A percentile compares a stretch with the other conserved stretches of the same genome.
These are phyloP conservation scores for Gossypium rotundifolium DNA, from an alignment of 345 rosid species.

Conservation along the genomic window DNA sequence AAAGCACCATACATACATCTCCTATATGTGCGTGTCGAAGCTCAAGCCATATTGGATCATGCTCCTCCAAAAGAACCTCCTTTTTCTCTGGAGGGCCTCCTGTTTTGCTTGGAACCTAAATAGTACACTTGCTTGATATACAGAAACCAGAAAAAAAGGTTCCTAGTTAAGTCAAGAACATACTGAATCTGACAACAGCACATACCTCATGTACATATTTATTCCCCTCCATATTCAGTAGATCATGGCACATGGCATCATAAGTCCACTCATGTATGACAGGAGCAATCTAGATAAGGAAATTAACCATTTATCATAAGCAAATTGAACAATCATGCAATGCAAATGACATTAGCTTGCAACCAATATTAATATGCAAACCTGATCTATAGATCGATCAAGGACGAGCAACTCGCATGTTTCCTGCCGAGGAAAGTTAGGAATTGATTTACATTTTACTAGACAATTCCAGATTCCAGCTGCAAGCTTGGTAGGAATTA, in stretches of 20 bases:
- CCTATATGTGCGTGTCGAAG: constrained; percentile 97
- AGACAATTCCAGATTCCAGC: constrained; percentile 96
- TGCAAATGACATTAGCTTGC: constrained; percentile 1
- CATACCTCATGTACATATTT: constrained; percentile 92
- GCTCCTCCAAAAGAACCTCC: constrained; percentile 96
- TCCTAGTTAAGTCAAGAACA: constrained; percentile 16
- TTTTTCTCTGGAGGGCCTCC: constrained; percentile 86
- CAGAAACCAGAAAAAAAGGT: constrained; percentile 26
- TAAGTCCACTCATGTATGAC: constrained; percentile 99
- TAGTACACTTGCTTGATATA: constrained; percentile 25
- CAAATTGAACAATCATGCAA: constrained; percentile 10
- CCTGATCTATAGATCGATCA: constrained; percentile 98
- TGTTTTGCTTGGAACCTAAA: constrained; percentile 74
- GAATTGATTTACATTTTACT: constrained; percentile 57
- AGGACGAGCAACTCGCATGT: constrained; percentile 93
- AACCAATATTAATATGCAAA: constrained; percentile 26
- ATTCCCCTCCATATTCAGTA: constrained; percentile 91
- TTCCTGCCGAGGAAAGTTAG: constrained; percentile 85
- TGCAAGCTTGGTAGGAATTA: constrained; percentile 96
- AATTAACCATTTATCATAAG: constrained; percentile 14
- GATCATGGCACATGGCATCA: constrained; percentile 98
- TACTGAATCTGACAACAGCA: constrained; percentile 11
- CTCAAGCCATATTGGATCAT: constrained; percentile 98
- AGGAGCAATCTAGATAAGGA: constrained; percentile 77
- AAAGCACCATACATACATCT: constrained; percentile 55